Evolutionary conservation across 1,284 basidiomycete species (phyloP), one percentile per base, ranked within the genome.

Genomic region (Sanghuangporus weigelae): DNA sequence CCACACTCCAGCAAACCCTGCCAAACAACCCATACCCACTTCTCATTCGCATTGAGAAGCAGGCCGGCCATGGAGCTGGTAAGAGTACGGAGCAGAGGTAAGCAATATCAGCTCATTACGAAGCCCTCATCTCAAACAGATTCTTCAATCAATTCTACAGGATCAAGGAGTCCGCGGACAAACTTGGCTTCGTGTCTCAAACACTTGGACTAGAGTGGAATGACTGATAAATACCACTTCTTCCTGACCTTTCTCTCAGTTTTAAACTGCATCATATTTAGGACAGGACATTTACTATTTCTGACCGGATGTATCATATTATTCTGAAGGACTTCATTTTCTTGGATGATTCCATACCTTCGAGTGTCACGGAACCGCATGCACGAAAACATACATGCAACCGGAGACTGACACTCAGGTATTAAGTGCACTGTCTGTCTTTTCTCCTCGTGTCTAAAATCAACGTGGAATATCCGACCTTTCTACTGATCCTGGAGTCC

Each of bases 41-140:
- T 12, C 77, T 93, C 12, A 78, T 93, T 59, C 81, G 90, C 16
- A 84, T 93, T 46, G 90, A 93, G 69, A 84, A 85, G 73, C 91
- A 92, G 70, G 83, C 89, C 1, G 92, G 92, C 0, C 92, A 93
- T 68, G 91, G 90, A 1, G 86, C 87, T 1, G 92, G 92, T 4
- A 92, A 90, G 75, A 85, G 83, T 21, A 93, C 89, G 1, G 85
- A 87, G 68, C 84, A 89, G 76, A 82, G 82, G 89, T 87, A 69
- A 36, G 75, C 68, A 26, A 0, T 10, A 11, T 42, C 40, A n/a
- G 40, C 12, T n/a, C 40, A 11, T 42, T n/a, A 14, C 44, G 21
- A n/a, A 16, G 7, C 44, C 16, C 21, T 21, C 44, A 14, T 42
- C 44, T 53, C 59, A 65, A 67, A 55, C 66, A 39, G n/a, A 26